phyloP scores from a whole-genome alignment of 768 basidiomycete genomes.

The Pleurotus ostreatus region DNA sequence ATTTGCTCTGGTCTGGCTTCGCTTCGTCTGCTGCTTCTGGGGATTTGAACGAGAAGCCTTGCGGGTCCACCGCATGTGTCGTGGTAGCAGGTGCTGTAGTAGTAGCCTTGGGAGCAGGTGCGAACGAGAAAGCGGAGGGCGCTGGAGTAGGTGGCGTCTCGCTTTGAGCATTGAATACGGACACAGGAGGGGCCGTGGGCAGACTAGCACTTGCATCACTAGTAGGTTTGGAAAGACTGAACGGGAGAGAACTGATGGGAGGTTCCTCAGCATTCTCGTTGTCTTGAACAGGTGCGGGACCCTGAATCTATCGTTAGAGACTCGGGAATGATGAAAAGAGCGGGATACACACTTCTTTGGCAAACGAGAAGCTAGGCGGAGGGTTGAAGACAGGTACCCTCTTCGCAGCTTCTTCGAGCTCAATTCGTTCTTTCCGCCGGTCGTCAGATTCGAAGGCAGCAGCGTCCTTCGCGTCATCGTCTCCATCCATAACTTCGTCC shows the following conservation, averaged over 20 bases:
- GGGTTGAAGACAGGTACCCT: constrained; percentile 55
- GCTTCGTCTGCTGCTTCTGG: neutral
- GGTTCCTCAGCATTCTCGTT: constrained; percentile 48
- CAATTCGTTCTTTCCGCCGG: constrained; percentile 38
- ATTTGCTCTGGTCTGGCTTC: constrained; percentile 12
- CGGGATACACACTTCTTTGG: constrained; percentile 47
- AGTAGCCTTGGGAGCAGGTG: neutral
- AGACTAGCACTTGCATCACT: neutral
- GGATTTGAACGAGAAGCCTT: neutral
- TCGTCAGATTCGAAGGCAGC: constrained; percentile 32
- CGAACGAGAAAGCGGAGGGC: neutral
- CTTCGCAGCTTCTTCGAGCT: constrained; percentile 52
- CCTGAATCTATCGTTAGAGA: constrained; percentile 5
- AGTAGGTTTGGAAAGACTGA: constrained; percentile 48
- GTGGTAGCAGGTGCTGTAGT: neutral
- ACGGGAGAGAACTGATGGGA: constrained; percentile 61
- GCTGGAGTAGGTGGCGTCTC: neutral
- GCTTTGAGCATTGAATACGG: neutral
- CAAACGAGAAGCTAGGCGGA: constrained; percentile 64
- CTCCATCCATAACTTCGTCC: constrained; percentile 41
- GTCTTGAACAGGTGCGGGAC: constrained; percentile 20
- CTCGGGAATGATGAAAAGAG: neutral
- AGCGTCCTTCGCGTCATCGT: constrained; percentile 13
- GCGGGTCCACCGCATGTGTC: too few species aligned
- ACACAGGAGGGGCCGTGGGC: constrained; percentile 5